phyloP scores from a whole-genome alignment of 2,329 filamentous ascomycete species.

The Alternaria novae-zelandiae region DNA sequence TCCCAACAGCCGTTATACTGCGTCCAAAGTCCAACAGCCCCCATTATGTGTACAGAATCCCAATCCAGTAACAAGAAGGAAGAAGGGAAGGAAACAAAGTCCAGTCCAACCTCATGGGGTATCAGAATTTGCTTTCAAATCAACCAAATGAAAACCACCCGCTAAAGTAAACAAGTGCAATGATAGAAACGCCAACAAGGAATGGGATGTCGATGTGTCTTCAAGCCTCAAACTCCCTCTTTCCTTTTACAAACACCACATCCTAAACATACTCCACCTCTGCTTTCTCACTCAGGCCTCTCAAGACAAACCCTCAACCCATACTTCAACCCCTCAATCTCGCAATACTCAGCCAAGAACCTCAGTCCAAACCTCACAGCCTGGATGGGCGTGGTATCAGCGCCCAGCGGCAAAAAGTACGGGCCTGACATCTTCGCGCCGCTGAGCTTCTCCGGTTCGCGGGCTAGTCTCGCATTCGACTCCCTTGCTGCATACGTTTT shows the following conservation, averaged over 20 bases:
- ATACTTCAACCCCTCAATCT: conserved; percentile 39
- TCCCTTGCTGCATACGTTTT: conserved; percentile 46
- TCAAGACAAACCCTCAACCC: conserved; percentile 36
- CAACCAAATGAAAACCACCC: background rate
- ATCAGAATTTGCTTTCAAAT: background rate
- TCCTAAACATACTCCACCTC: too few relatives aligned
- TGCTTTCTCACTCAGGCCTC: conserved; percentile 21
- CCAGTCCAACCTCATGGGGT: conserved; percentile 1
- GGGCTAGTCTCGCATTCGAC: conserved; percentile 21
- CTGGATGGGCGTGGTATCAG: conserved; percentile 51
- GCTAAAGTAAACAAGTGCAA: background rate
- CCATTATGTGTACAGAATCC: background rate
- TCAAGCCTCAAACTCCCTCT: too few relatives aligned
- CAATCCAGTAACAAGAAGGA: background rate
- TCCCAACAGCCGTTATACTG: too few relatives aligned
- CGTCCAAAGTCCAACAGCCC: too few relatives aligned
- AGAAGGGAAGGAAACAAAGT: background rate
- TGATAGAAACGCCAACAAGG: background rate
- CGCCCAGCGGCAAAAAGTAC: conserved; percentile 51
- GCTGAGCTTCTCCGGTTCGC: conserved; percentile 43
- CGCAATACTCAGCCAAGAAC: conserved; percentile 53
- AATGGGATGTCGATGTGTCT: too few relatives aligned
- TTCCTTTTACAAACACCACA: too few relatives aligned
- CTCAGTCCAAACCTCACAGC: conserved; percentile 53
- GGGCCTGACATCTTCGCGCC: conserved; percentile 44